Conservation (phyloP, 2,329 filamentous ascomycete species). For the Fusarium bulbicola region DNA sequence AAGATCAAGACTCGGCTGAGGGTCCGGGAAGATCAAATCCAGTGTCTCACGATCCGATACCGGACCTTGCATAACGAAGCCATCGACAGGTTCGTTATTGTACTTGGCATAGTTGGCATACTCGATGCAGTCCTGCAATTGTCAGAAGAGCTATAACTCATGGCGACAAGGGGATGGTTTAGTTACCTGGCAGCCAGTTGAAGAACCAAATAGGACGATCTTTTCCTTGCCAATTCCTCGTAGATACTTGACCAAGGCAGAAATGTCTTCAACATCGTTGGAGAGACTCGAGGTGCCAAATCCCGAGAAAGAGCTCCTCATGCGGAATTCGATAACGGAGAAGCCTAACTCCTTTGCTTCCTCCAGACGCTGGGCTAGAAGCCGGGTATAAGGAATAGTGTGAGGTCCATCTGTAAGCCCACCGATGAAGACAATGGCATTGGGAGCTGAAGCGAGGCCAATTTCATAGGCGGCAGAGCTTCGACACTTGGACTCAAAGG, state of each 20-base stretch:
- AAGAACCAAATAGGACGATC: slow-evolving; percentile 67
- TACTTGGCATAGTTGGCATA: slow-evolving; percentile 58
- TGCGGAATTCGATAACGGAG: slow-evolving; percentile 65
- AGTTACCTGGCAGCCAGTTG: slow-evolving; percentile 64
- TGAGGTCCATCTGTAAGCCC: slow-evolving; percentile 76
- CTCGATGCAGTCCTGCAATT: slow-evolving; percentile 63
- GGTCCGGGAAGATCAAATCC: slow-evolving; percentile 54
- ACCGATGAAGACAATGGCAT: slow-evolving; percentile 75
- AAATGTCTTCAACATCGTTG: slow-evolving; percentile 64
- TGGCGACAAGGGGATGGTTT: neutral
- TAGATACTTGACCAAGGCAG: slow-evolving; percentile 62
- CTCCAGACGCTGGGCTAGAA: slow-evolving; percentile 56
- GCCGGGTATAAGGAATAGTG: slow-evolving; percentile 66
- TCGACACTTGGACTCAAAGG: slow-evolving; percentile 53
- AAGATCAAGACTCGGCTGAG: slow-evolving; percentile 56
- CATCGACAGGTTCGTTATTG: slow-evolving; percentile 68
- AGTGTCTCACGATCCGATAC: slow-evolving; percentile 80
- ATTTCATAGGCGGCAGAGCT: slow-evolving; percentile 59
- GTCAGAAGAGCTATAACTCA: neutral
- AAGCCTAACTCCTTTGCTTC: slow-evolving; percentile 52
- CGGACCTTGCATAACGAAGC: slow-evolving; percentile 81
- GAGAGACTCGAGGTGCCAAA: slow-evolving; percentile 61
- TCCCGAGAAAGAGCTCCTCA: slow-evolving; percentile 63
- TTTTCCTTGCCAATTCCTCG: slow-evolving; percentile 59
- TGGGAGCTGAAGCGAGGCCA: slow-evolving; percentile 53